Conservation (phyloP, 371 early-diverging fungal genomes). For the Choanephora cucurbitarum region DNA sequence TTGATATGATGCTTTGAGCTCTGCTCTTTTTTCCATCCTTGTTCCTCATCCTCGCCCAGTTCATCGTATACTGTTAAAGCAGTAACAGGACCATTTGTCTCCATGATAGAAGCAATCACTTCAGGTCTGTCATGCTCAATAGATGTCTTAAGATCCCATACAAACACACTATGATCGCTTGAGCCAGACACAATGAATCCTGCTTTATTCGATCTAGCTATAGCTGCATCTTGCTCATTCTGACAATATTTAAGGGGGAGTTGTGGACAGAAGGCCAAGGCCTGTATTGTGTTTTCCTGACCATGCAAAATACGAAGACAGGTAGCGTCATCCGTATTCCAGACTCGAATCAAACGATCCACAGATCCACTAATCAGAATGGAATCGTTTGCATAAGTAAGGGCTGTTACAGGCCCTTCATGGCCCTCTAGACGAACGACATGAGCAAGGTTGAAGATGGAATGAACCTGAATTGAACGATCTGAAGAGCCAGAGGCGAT, state of each 20-base stretch:
- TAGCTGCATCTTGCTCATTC: constrained; percentile 1
- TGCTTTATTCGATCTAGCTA: constrained; percentile 9
- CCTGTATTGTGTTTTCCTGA: constrained; percentile 25
- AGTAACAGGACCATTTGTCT: constrained; percentile 20
- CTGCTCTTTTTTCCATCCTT: not conserved
- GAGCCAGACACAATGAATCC: constrained; percentile 26
- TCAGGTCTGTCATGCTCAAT: constrained; percentile 5
- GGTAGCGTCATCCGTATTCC: constrained; percentile 55
- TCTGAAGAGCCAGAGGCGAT: constrained; percentile 83
- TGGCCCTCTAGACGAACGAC: constrained; percentile 3
- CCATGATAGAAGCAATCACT: constrained; percentile 22
- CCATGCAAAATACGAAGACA: constrained; percentile 41
- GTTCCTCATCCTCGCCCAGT: not conserved
- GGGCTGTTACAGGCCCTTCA: constrained; percentile 21
- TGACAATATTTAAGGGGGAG: constrained; percentile 7
- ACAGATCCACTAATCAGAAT: constrained; percentile 68
- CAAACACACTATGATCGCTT: constrained; percentile 24
- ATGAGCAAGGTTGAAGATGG: constrained; percentile 4
- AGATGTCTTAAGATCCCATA: constrained; percentile 25
- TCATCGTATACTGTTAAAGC: constrained; percentile 23
- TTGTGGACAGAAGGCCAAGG: constrained; percentile 1
- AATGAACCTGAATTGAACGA: constrained; percentile 33
- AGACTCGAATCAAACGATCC: constrained; percentile 77
- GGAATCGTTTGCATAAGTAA: constrained; percentile 7
- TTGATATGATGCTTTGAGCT: not conserved